Evolutionary conservation across 495 filamentous ascomycete genomes (phyloP), one percentile per base, ranked within the genome.

Genomic region (Daldinia decipiens): DNA sequence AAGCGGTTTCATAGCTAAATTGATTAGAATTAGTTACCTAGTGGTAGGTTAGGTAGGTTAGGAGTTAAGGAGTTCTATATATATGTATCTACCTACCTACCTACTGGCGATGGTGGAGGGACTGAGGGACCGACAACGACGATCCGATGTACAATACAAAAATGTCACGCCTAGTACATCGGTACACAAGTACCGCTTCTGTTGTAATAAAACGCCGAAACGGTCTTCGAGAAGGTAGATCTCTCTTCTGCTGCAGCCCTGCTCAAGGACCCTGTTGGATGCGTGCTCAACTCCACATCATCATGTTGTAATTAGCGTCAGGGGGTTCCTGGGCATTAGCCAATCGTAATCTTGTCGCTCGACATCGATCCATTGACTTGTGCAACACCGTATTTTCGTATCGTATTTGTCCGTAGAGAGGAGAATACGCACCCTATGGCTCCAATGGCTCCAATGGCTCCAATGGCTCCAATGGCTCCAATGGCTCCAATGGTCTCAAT

Each of bases 361-460:
- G 62, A 73, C 65, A 73, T 73, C 62, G 70, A 65, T 73, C 70
- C 70, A 73, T 68, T 50, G 51, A 73, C 58, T 73, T 69, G 70
- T 65, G 70, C 70, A 73, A 73, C 70, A 73, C 70, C 70, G 70
- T 73, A 73, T 73, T 73, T 68, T 69, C 70, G 61, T 27, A 73
- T 73, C 70, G 70, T 73, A 73, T 73, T 73, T 65, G 61, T 53
- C 56, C 60, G 64, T 29, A 59, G 53, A 9, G 53, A 64, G 24
- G 24, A 53, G 26, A 29, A 17, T 17, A 31, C 29, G 29, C 29
- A 29, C 43, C 43, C 19, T 19, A 47, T 13, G 43, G 17, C 43
- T 21, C 43, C 17, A 47, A 47, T 47, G 9, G 43, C 4, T 8
- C 7, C 17, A 47, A 19, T 21, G 43, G 34, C 13, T 11, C 3